Evolutionary conservation across 495 filamentous ascomycete species (phyloP).

Genomic region (Lepraria neglecta): DNA sequence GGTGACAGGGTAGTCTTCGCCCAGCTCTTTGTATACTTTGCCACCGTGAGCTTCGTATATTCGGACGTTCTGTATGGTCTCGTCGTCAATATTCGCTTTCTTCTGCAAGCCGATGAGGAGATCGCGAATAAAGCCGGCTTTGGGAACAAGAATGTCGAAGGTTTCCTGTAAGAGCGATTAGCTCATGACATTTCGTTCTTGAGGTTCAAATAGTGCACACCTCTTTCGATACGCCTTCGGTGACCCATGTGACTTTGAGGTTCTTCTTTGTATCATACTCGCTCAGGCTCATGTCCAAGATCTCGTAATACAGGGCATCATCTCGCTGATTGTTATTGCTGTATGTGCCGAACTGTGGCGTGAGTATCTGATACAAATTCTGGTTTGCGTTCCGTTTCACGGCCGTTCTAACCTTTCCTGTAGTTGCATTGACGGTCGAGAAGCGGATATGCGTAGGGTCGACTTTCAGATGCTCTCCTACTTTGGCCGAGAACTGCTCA

Average conservation of each 20-base stretch:
- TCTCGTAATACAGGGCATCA: slow-evolving; percentile 82
- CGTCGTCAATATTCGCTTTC: slow-evolving; percentile 71
- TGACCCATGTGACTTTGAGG: slow-evolving; percentile 74
- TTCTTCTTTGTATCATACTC: slow-evolving; percentile 87
- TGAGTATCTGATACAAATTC: slow-evolving; percentile 66
- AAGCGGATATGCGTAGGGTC: slow-evolving; percentile 85
- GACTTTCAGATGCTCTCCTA: slow-evolving; percentile 71
- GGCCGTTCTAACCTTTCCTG: slow-evolving; percentile 62
- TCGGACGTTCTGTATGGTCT: slow-evolving; percentile 58
- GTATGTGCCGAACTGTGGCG: slow-evolving; percentile 56
- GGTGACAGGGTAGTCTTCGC: slow-evolving; percentile 55
- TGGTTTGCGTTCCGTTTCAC: slow-evolving; percentile 65
- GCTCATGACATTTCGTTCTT: slow-evolving; percentile 9
- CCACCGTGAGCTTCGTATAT: slow-evolving; percentile 72
- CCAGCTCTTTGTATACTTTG: slow-evolving; percentile 73
- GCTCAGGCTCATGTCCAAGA: slow-evolving; percentile 86
- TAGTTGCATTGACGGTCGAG: slow-evolving; percentile 68
- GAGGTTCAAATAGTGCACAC: slow-evolving; percentile 40
- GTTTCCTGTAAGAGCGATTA: slow-evolving; percentile 49
- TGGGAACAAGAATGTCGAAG: slow-evolving; percentile 75
- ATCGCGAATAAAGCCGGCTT: slow-evolving; percentile 71
- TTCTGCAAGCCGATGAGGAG: slow-evolving; percentile 66
- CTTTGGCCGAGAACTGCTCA: slow-evolving; percentile 79
- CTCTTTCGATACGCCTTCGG: slow-evolving; percentile 87
- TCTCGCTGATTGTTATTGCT: slow-evolving; percentile 58